Conservation (phyloP, 2,329 filamentous ascomycete genomes). For the Hirsutella thompsonii region DNA sequence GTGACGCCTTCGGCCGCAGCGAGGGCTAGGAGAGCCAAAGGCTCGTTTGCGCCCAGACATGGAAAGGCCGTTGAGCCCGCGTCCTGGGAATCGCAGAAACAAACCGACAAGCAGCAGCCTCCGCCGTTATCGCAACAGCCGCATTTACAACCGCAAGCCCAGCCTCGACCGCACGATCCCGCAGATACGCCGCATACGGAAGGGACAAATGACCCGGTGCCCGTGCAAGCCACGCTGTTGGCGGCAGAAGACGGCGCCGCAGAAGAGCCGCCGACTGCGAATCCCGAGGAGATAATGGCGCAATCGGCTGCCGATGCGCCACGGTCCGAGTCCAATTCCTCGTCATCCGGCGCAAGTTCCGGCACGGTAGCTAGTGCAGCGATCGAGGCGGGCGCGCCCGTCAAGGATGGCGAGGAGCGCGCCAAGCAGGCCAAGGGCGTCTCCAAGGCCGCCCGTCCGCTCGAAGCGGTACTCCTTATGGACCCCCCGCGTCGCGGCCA, state of each 20-base stretch:
- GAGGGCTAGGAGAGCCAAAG: slow-evolving; percentile 22
- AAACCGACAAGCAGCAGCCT: slow-evolving; percentile 5
- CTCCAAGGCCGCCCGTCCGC: slow-evolving; percentile 5
- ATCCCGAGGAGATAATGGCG: too few relatives aligned
- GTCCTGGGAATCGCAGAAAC: slow-evolving; percentile 11
- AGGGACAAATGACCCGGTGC: too few relatives aligned
- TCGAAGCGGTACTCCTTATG: slow-evolving; percentile 38
- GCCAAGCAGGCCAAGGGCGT: neutral
- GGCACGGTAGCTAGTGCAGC: neutral
- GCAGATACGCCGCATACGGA: too few relatives aligned
- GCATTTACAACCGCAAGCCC: neutral
- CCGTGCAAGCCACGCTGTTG: too few relatives aligned
- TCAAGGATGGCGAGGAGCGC: neutral
- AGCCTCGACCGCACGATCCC: too few relatives aligned
- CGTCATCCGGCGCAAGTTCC: too few relatives aligned
- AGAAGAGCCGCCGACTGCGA: too few relatives aligned
- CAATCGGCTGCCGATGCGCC: too few relatives aligned
- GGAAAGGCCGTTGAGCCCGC: slow-evolving; percentile 49
- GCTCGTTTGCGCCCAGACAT: slow-evolving; percentile 39
- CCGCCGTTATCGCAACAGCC: slow-evolving; percentile 5
- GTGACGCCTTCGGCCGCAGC: neutral
- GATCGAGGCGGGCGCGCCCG: neutral
- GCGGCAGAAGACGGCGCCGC: too few relatives aligned
- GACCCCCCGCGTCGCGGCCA: slow-evolving; percentile 25
- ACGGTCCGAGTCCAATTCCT: too few relatives aligned